Evolutionary conservation across 179 eudicot genomes (phyloP), one percentile per base, ranked within the genome.

Genomic region (Spergularia azorica): DNA sequence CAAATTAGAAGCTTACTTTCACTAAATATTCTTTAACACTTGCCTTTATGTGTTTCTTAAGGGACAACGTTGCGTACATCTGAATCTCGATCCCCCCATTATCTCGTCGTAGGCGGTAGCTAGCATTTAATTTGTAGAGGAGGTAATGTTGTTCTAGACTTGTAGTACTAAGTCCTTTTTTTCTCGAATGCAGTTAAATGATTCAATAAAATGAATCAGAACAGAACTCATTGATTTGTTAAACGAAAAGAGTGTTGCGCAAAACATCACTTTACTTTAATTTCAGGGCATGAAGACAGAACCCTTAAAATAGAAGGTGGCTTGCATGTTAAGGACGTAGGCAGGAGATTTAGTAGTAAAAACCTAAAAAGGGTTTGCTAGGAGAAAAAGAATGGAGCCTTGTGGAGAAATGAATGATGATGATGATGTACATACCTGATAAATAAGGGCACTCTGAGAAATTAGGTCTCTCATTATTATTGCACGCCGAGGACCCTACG

Each of bases 401-500:
- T 5, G 51, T 62, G 75, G 52, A 77, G 32, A 61, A 46, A 67
- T 73, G 74, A 73, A 48, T 55, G 48, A 43, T 41, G 46, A 41
- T 41, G 46, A 41, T 43, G 6, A 43, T 43, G 5, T 43, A 43
- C 48, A 43, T 43, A 43, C 70, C 74, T 50, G 21, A 54, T 68
- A 74, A 75, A 12, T 65, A 26, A 26, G 32, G 32, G 32, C 32
- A 26, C 32, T 26, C 32, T 26, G 32, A 26, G 32, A 26, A 26
- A 26, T 26, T 82, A 70, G 81, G 82, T 73, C 63, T 63, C 12
- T 41, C 81, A 74, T 78, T 78, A 78, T 78, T 65, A 26, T 78
- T 78, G 84, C 84, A 82, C 82, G 79, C 84, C 52, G 76, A 74
- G 76, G 79, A 74, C 72, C 81, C 79, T 57, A 55, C 38, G 13